phyloP scores from a whole-genome alignment of 108 stramenopile genomes.

The Skeletonema costatum region DNA sequence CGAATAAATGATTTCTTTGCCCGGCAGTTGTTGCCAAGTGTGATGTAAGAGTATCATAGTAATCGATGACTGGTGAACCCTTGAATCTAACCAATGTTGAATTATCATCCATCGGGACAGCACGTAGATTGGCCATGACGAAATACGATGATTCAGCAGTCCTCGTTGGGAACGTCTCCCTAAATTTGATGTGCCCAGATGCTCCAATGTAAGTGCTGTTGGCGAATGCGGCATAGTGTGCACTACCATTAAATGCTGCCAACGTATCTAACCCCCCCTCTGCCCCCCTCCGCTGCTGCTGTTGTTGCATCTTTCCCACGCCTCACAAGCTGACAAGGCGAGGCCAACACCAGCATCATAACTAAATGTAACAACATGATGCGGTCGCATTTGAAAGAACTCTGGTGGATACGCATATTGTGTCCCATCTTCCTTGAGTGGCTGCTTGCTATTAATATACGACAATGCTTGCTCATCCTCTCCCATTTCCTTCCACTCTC shows the following conservation, averaged over 20 bases:
- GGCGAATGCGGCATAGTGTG: background rate
- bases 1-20: background rate
- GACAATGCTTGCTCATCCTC: background rate
- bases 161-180: background rate
- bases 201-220: constrained; percentile 1
- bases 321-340: constrained; percentile 1
- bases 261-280: background rate
- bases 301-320: constrained; percentile 3
- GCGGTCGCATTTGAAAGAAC: background rate
- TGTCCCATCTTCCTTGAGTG: constrained; percentile 1
- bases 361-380: constrained; percentile 5
- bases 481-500: background rate
- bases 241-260: background rate
- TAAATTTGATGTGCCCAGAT: background rate
- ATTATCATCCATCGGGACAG: background rate
- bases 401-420: background rate
- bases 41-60: constrained; percentile 4
- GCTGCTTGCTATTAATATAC: constrained; percentile 11
- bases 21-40: background rate
- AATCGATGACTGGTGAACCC: background rate
- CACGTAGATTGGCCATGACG: background rate
- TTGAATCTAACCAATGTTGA: background rate
- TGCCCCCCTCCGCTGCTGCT: background rate
- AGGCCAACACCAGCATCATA: constrained; percentile 9
- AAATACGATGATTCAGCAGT: constrained; percentile 4